Evolutionary conservation across 1,284 basidiomycete species (phyloP), one percentile per base, ranked within the genome.

Genomic region (Butyriboletus appendiculatus): DNA sequence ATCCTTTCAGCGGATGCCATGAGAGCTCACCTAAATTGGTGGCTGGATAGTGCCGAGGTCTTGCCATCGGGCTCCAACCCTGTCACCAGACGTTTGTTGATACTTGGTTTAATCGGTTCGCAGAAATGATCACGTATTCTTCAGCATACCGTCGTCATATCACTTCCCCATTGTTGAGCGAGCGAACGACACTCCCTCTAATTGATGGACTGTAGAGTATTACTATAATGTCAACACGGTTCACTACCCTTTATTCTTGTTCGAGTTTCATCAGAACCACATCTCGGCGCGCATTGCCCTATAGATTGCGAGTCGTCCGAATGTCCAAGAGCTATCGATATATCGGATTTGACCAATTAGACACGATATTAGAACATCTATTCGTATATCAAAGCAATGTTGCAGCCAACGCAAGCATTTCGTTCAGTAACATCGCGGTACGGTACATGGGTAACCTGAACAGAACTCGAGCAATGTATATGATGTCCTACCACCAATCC

Each of bases 1-100:
- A 73, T 62, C 5, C 62, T 78, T 14, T 68, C 75, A 15, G 65
- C 64, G 22, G 73, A 76, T 44, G 72, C 74, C 30, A 76, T 81
- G 70, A 73, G 76, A 54, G 65, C 74, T 16, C 77, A 76, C 46
- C 70, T 90, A 10, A 68, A 73, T 38, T 84, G 82, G 83, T 90
- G 88, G 88, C 68, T 90, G 38, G 74, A 80, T 47, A 59, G 35
- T 4, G 37, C 55, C 6, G 52, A 65, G 62, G 39, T 62, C 60
- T 32, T 63, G 55, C 49, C 75, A 70, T 58, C 63, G 16, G 66
- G 64, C 10, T 66, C 74, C 16, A 73, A 76, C 53, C 65, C 75
- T 4, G 56, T 82, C 44, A 67, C 74, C 18, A 74, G 76, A 53
- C 78, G 76, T 28, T 58, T 76, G 59, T 71, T 66, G 62, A 75